Base-by-base conservation (phyloP, 495 filamentous ascomycete genomes). In the Aspergillus diversus region DNA sequence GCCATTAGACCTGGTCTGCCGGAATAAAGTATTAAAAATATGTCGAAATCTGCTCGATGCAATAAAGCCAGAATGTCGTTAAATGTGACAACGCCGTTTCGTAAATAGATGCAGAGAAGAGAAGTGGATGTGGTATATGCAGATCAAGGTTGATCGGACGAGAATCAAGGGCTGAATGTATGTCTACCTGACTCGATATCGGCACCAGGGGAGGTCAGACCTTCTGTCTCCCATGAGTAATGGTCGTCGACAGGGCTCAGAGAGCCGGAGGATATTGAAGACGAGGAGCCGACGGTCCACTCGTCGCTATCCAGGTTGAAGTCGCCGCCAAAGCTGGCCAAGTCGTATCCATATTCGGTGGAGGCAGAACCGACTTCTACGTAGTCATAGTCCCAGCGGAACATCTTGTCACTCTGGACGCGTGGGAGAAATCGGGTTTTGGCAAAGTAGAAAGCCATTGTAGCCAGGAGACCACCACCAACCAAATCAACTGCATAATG, bases 301-400 rank as follows among this genome's bases (percentile, higher is more conserved):
- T 90, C 89, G 64, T 91, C 89, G 59, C 84, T 84, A 66, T 90
- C 87, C 33, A 81, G 70, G 55, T 81, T 82, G 69, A 87, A 81
- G 33, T 84, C 81, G 49, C 80, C 81, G 59, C 87, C 84, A 12
- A 85, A 73, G 55, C 80, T 79, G 46, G 81, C 78, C 54, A 86
- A 70, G 58, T 81, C 83, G 65, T 90, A 90, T 13, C 78, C 82
- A 58, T 81, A 81, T 17, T 80, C 79, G 27, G 80, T 78, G 7
- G 78, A 71, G 48, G 77, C 74, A 56, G 90, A 86, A 55, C 94
- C 94, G 49, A 87, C 71, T 73, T 97, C 93, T 50, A 93, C 86
- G 67, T 95, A 97, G 71, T 97, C 93, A 77, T 97, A 97, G 67
- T 97, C 89, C 94, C 94, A 97, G 37, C 93, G 87, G 75, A 89